Percentiles rank a stretch among this genome's conserved stretches.
These are phyloP conservation scores for Stemphylium vesicarium DNA, from an alignment of 2,329 filamentous ascomycete genomes.

Conservation along the genomic window DNA sequence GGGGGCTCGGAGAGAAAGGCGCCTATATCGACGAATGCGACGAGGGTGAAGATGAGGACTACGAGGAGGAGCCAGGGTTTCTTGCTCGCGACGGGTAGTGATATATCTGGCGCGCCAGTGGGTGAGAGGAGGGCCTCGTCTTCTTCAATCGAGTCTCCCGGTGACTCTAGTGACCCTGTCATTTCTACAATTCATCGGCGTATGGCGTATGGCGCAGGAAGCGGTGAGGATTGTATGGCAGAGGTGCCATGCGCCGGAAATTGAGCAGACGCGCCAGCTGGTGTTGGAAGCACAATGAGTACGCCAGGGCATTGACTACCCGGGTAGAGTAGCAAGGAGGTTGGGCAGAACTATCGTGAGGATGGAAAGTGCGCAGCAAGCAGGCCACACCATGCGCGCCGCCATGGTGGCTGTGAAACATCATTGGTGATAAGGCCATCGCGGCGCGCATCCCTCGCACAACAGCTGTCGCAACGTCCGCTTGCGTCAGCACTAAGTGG, in stretches of 20 bases:
- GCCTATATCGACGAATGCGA: conserved; percentile 56
- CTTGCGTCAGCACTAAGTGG: neutral
- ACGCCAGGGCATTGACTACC: neutral
- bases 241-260: neutral
- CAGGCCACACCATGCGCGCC: neutral
- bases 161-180: conserved; percentile 6
- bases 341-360: neutral
- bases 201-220: neutral
- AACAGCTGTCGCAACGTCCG: neutral
- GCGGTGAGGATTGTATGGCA: neutral
- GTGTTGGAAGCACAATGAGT: neutral
- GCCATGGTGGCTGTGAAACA: neutral
- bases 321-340: neutral
- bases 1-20: conserved; percentile 54
- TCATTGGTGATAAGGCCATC: neutral
- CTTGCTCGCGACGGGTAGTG: conserved; percentile 14
- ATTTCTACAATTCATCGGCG: conserved; percentile 8
- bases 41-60: conserved; percentile 49
- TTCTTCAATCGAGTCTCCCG: conserved; percentile 22
- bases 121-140: conserved; percentile 27
- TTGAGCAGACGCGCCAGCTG: neutral
- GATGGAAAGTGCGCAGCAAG: neutral
- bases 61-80: conserved; percentile 43
- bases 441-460: neutral
- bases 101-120: conserved; percentile 2